These are phyloP conservation scores for Puccinia triticina DNA, from an alignment of 1,284 basidiomycete species.

Conservation along the genomic window DNA sequence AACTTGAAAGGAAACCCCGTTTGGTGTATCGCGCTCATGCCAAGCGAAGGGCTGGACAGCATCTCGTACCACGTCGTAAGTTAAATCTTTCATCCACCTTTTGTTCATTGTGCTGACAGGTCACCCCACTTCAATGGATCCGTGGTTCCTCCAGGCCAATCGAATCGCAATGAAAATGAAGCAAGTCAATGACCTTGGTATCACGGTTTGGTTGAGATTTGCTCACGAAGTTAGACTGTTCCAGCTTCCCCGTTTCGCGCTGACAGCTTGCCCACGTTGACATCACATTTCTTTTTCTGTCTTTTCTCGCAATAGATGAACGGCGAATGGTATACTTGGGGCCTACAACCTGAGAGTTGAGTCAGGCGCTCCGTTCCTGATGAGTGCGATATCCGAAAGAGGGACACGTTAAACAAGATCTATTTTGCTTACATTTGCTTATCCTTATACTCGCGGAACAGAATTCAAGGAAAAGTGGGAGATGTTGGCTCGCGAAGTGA, in stretches of 20 bases:
- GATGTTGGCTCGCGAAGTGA: slow-evolving; percentile 11
- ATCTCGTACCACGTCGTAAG: not conserved
- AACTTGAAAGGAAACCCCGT: slow-evolving; percentile 20
- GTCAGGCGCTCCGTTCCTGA: not conserved
- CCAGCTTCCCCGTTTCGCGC: not conserved
- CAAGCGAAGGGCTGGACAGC: slow-evolving; percentile 13
- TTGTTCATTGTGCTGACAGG: too few relatives aligned
- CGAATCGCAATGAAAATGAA: slow-evolving; percentile 22
- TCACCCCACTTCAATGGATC: not conserved
- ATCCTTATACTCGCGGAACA: not conserved
- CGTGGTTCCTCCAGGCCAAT: not conserved
- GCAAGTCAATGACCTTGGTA: slow-evolving; percentile 24
- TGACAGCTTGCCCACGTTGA: not conserved
- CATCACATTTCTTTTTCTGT: not conserved
- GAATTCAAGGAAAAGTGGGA: slow-evolving; percentile 32
- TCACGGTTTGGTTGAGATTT: slow-evolving; percentile 36
- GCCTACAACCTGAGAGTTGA: slow-evolving; percentile 37
- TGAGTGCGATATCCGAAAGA: not conserved
- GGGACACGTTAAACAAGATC: not conserved
- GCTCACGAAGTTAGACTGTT: slow-evolving; percentile 22
- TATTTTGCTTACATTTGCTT: not conserved
- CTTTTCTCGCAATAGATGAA: slow-evolving; percentile 21
- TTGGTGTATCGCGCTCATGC: slow-evolving; percentile 35
- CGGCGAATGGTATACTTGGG: slow-evolving; percentile 24
- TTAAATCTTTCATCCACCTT: not conserved